phyloP scores from a whole-genome alignment of 2,329 filamentous ascomycete genomes.

The Neophaeococcomyces aloes region DNA sequence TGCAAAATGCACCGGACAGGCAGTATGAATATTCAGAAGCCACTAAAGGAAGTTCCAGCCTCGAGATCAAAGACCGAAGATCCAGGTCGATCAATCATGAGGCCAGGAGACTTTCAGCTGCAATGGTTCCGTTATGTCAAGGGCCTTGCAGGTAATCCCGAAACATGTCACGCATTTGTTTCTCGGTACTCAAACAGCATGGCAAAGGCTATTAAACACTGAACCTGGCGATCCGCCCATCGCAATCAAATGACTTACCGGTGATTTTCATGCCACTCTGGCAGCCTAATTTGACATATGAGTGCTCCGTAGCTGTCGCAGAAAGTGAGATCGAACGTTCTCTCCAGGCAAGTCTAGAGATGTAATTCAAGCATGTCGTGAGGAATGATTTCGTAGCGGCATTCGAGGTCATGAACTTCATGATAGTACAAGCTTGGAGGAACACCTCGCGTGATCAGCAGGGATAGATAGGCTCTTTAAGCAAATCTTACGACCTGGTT shows the following conservation, averaged over 20 bases:
- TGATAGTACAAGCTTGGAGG: not conserved
- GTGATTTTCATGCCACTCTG: not conserved
- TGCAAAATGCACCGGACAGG: not conserved
- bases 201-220: constrained; percentile 6
- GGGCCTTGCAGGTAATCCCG: not conserved
- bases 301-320: too few species aligned
- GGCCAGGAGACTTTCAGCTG: not conserved
- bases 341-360: too few species aligned
- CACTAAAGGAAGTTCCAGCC: not conserved
- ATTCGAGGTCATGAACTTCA: too few species aligned
- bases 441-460: constrained; percentile 1
- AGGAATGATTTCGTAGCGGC: too few species aligned
- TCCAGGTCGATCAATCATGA: constrained; percentile 7
- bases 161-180: not conserved
- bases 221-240: constrained; percentile 6
- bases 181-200: constrained; percentile 5
- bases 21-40: not conserved
- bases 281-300: too few species aligned
- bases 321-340: too few species aligned
- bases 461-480: too few species aligned
- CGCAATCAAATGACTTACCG: constrained; percentile 9
- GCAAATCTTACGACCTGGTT: too few species aligned
- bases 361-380: too few species aligned
- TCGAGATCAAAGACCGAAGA: constrained; percentile 7
- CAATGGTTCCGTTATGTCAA: not conserved